These are phyloP conservation scores for Mycena olivaceomarginata DNA, from an alignment of 768 basidiomycete genomes.

Conservation along the genomic window DNA sequence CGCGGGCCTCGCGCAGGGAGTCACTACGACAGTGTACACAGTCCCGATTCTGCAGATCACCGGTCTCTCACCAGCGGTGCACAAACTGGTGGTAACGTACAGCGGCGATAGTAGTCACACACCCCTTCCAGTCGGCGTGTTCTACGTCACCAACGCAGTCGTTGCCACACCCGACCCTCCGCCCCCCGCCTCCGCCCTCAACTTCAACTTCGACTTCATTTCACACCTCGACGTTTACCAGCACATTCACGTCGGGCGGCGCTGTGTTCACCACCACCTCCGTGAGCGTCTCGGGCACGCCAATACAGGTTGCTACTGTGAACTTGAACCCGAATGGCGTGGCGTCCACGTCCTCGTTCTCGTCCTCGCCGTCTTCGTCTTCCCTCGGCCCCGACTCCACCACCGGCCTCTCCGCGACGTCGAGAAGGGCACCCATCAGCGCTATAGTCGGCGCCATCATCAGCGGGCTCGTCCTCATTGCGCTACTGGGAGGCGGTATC, in stretches of 20 bases:
- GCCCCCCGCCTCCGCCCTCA: no score
- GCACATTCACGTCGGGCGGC: background rate
- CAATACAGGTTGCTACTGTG: no score
- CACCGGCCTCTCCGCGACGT: no score
- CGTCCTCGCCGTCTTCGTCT: no score
- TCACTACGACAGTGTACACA: background rate
- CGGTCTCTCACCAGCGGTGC: background rate
- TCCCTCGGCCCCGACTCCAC: no score
- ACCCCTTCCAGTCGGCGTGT: background rate
- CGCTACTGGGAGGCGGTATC: background rate
- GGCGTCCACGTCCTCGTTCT: no score
- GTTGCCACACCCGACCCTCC: background rate
- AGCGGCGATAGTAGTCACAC: background rate
- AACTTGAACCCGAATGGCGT: no score
- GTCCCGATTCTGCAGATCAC: background rate
- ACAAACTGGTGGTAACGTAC: background rate
- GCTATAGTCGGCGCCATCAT: conserved; percentile 1
- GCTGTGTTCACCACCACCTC: background rate
- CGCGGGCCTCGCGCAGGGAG: background rate
- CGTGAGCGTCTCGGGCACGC: no score
- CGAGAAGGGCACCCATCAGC: background rate
- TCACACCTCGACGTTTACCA: background rate
- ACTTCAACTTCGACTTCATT: background rate
- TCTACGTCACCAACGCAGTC: background rate
- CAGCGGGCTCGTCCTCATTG: background rate